Conservation (phyloP, 495 filamentous ascomycete genomes). For the Lasiosphaeria ovina region DNA sequence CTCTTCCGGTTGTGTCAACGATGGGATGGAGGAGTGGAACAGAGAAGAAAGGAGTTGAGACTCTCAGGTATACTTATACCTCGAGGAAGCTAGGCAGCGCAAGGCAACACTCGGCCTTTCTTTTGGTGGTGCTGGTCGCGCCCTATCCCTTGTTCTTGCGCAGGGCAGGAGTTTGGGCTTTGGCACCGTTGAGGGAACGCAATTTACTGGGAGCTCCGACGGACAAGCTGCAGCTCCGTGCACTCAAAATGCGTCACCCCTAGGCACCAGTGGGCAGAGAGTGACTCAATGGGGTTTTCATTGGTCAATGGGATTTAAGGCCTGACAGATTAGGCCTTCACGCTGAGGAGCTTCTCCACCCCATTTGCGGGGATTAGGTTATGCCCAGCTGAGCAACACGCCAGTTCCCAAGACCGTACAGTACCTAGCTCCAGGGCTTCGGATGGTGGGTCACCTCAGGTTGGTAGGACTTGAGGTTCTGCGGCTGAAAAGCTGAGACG, state of each 20-base stretch:
- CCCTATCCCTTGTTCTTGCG: no score
- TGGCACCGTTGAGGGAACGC: no score
- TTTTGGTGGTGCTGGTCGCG: neutral
- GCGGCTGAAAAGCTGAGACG: no score
- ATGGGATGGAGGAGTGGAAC: neutral
- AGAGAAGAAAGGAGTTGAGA: neutral
- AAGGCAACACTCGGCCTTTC: neutral
- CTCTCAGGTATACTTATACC: conserved; percentile 22
- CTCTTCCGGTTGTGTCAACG: neutral
- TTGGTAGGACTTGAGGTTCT: no score
- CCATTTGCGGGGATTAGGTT: no score
- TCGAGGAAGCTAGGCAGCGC: neutral
- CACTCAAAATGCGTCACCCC: neutral
- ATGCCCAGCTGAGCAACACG: neutral
- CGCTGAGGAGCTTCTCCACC: neutral
- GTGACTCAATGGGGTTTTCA: neutral
- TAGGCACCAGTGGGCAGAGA: conserved; percentile 9
- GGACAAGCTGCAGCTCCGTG: neutral
- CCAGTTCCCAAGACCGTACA: no score
- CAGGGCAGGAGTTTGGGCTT: no score
- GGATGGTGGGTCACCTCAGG: no score
- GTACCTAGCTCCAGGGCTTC: no score
- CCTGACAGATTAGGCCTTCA: neutral
- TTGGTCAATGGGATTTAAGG: conserved; percentile 5
- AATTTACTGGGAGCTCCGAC: no score